Evolutionary conservation across 1,139 yeast species (phyloP).

Genomic region (Geotrichum macrosporum): DNA sequence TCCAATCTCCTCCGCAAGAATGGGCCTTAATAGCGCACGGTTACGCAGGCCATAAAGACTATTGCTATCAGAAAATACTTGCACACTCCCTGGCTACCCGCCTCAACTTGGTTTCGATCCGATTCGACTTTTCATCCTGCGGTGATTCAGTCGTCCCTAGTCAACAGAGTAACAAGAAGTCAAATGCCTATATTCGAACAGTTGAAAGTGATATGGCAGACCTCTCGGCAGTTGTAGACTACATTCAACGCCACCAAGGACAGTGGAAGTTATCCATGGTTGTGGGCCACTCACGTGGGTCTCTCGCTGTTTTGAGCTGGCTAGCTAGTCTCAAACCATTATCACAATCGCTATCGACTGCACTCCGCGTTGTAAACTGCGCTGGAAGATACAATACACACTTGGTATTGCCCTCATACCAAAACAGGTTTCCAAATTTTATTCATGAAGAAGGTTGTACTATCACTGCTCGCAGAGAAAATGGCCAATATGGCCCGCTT

Average conservation of each 20-base stretch:
- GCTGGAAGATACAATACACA: conserved; percentile 15
- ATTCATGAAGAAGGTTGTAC: neutral
- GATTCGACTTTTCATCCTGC: conserved; percentile 20
- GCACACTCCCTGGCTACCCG: conserved; percentile 6
- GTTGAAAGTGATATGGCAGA: conserved; percentile 11
- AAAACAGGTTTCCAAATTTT: conserved; percentile 1
- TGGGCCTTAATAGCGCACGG: conserved; percentile 17
- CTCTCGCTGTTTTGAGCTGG: conserved; percentile 16
- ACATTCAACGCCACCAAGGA: no score
- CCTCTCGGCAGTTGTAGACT: conserved; percentile 2
- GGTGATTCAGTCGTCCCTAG: conserved; percentile 12
- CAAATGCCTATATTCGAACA: neutral
- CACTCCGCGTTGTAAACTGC: conserved; percentile 10
- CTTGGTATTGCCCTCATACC: neutral
- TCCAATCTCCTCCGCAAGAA: neutral
- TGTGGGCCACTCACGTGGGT: conserved; percentile 19
- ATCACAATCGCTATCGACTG: neutral
- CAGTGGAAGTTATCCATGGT: no score
- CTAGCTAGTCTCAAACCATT: neutral
- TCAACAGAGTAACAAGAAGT: neutral
- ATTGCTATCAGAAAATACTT: conserved; percentile 16
- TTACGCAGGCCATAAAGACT: conserved; percentile 20
- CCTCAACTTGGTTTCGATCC: conserved; percentile 6
- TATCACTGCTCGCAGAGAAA: conserved; percentile 1
- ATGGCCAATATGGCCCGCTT: conserved; percentile 5